Conservation (phyloP, 306 rosid genomes). For the Quercus engelmannii region DNA sequence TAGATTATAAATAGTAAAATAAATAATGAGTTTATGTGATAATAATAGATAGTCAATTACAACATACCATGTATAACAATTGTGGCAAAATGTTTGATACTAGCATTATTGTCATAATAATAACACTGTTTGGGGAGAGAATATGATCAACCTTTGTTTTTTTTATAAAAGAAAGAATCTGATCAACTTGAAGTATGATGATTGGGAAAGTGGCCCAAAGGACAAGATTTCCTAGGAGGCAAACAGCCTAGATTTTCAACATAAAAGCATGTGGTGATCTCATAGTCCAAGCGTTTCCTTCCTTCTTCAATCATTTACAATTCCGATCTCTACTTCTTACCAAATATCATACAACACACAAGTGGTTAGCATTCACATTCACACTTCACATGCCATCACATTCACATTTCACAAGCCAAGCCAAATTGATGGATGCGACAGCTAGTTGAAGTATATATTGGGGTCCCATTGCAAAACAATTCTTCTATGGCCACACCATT, state of each 20-base stretch:
- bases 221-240: slow-evolving; percentile 3
- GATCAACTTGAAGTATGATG: background rate
- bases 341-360: background rate
- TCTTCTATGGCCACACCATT: background rate
- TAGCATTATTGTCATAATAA: background rate
- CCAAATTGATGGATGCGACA: background rate
- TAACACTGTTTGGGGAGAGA: background rate
- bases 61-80: too few species aligned
- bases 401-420: background rate
- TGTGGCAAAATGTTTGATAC: too few species aligned
- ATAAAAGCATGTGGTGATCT: slow-evolving; percentile 23
- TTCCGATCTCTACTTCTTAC: background rate
- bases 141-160: background rate
- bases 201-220: background rate
- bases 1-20: too few species aligned
- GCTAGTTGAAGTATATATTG: background rate
- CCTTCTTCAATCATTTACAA: slow-evolving; percentile 15
- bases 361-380: background rate
- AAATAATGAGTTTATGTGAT: too few species aligned
- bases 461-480: background rate
- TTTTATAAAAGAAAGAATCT: background rate
- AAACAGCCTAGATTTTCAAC: slow-evolving; percentile 1
- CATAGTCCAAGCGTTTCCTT: slow-evolving; percentile 33
- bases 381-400: background rate
- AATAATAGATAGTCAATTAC: too few species aligned